Percentiles rank a stretch among this genome's conserved stretches.
Conservation (phyloP, 805 yeast genomes). For the Pichia phayaonensis region DNA sequence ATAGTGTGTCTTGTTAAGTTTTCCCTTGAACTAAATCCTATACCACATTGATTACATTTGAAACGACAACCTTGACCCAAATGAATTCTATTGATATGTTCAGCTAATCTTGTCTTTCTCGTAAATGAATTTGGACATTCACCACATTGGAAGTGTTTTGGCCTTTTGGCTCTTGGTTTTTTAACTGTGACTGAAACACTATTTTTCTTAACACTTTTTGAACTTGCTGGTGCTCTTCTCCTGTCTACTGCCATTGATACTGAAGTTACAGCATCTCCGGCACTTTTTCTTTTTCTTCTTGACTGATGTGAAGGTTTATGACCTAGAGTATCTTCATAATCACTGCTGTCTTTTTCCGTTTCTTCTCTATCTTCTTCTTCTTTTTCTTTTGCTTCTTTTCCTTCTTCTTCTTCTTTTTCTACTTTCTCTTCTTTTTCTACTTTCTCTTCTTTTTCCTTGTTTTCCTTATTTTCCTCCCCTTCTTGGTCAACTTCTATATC, state of each 20-base stretch:
- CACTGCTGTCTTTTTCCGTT: background rate
- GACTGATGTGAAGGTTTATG: background rate
- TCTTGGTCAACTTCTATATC: background rate
- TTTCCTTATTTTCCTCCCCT: background rate
- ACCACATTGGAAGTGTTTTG: conserved; percentile 17
- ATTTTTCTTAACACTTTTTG: background rate
- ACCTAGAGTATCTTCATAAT: background rate
- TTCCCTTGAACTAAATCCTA: conserved; percentile 20
- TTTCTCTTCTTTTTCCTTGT: too few relatives aligned
- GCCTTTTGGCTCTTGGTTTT: background rate
- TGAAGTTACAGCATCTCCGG: background rate
- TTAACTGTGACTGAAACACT: background rate
- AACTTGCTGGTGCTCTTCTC: background rate
- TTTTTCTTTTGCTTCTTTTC: background rate
- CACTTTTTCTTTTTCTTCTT: background rate
- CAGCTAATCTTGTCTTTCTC: conserved; percentile 21
- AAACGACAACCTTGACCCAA: conserved; percentile 15
- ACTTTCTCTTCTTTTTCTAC: too few relatives aligned
- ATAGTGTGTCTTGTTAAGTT: conserved; percentile 23
- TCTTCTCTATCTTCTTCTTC: background rate
- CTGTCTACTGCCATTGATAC: background rate
- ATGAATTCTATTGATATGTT: conserved; percentile 21
- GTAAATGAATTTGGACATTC: conserved; percentile 21
- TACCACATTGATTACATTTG: conserved; percentile 18
- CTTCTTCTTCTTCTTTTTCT: background rate